A percentile compares a stretch with the other conserved stretches of the same genome.
These are phyloP conservation scores for Gymnopilus dilepis DNA, from an alignment of 768 basidiomycete species.

Conservation along the genomic window DNA sequence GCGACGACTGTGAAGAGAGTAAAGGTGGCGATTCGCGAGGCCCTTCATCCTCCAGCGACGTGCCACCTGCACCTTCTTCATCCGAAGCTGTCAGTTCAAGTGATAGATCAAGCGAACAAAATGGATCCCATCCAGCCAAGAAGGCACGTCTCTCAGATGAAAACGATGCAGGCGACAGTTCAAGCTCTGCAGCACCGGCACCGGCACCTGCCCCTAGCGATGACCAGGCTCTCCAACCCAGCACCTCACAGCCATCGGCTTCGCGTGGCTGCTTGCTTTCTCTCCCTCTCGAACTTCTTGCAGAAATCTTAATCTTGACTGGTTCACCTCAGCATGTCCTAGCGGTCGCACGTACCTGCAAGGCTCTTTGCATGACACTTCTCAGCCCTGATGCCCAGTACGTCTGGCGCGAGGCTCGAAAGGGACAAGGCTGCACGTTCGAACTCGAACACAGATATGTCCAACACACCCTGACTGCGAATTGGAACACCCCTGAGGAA, in stretches of 20 bases:
- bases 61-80: neutral
- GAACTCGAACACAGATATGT: too few species aligned
- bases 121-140: neutral
- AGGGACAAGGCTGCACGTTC: conserved; percentile 19
- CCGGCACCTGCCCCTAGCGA: neutral
- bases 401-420: conserved; percentile 65
- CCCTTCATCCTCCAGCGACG: neutral
- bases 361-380: conserved; percentile 55
- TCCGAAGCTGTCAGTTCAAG: neutral
- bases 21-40: neutral
- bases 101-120: neutral
- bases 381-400: conserved; percentile 48
- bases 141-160: conserved; percentile 1
- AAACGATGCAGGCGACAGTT: neutral
- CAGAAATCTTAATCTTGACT: conserved; percentile 61
- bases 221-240: neutral
- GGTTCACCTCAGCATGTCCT: conserved; percentile 61
- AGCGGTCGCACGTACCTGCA: conserved; percentile 62
- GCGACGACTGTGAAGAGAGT: neutral
- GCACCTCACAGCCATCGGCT: neutral
- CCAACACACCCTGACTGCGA: neutral
- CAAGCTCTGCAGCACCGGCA: neutral
- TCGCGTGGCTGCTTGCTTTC: conserved; percentile 12
- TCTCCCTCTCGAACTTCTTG: conserved; percentile 68
- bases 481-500: neutral